phyloP scores from a whole-genome alignment of 2,329 filamentous ascomycete genomes.

The Colletotrichum nymphaeae region DNA sequence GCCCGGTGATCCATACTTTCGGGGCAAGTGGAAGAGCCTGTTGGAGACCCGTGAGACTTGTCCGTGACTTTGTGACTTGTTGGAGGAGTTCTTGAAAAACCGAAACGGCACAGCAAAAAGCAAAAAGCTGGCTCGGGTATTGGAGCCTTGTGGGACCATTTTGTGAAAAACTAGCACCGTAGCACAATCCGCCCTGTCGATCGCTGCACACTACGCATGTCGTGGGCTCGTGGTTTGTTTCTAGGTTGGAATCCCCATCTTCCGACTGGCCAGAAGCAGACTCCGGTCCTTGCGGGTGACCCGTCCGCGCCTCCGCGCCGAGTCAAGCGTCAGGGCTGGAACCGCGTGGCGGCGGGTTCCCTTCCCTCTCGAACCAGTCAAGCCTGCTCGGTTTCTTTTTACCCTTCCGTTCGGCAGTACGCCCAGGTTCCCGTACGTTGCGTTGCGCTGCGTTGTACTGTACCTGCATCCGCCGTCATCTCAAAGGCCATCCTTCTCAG shows the following conservation, averaged over 20 bases:
- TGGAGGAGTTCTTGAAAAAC: not conserved
- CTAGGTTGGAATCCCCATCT: conserved; percentile 5
- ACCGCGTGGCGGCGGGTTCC: conserved; percentile 18
- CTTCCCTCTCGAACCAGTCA: not conserved
- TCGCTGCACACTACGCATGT: conserved; percentile 25
- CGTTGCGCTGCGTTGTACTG: conserved; percentile 25
- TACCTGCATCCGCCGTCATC: conserved; percentile 31
- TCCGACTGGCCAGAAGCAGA: conserved; percentile 24
- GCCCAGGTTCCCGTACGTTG: conserved; percentile 2
- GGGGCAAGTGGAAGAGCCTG: not conserved
- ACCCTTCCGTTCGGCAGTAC: not conserved
- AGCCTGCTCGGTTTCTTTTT: not conserved
- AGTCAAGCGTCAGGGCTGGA: conserved; percentile 30
- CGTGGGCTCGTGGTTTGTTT: conserved; percentile 21
- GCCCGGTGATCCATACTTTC: not conserved
- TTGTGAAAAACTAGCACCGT: conserved; percentile 16
- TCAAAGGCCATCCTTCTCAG: conserved; percentile 3
- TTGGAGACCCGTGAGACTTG: not conserved
- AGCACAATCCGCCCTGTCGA: conserved; percentile 27
- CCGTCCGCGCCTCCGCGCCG: conserved; percentile 25
- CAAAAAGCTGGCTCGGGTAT: conserved; percentile 1
- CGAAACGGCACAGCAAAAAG: not conserved
- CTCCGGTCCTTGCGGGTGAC: conserved; percentile 12
- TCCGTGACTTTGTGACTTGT: conserved; percentile 3
- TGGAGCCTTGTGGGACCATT: conserved; percentile 29